Percentiles rank a stretch among this genome's conserved stretches.
phyloP scores from a whole-genome alignment of 2,329 filamentous ascomycete genomes.

The Sporothrix dimorphospora region DNA sequence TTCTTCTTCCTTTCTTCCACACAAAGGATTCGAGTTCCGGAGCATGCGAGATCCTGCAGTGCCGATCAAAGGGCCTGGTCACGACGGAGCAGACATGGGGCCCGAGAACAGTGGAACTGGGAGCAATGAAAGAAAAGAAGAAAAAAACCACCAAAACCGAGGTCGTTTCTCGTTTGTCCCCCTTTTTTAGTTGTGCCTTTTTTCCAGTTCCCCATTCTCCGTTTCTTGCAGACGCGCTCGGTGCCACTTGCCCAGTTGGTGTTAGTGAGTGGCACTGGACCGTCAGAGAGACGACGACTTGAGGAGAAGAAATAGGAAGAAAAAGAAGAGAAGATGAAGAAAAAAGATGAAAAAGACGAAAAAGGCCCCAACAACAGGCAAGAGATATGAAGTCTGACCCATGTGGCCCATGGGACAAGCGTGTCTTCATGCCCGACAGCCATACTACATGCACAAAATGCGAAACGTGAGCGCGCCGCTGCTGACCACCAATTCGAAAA shows the following conservation, averaged over 20 bases:
- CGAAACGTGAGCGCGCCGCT: background rate
- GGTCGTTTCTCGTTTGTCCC: background rate
- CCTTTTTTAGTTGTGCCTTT: background rate
- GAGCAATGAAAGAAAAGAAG: background rate
- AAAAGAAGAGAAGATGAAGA: background rate
- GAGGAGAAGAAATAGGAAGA: background rate
- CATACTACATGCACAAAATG: background rate
- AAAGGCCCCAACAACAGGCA: background rate
- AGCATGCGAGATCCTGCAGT: constrained; percentile 21
- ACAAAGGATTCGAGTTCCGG: constrained; percentile 8
- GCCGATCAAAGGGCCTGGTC: constrained; percentile 20
- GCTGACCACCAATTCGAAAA: constrained; percentile 13
- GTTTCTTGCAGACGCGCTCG: constrained; percentile 19
- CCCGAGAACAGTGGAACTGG: background rate
- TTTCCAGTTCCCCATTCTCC: constrained; percentile 28
- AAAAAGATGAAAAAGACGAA: background rate
- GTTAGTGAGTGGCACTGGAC: constrained; percentile 10
- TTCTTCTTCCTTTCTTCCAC: background rate
- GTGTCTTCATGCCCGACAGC: background rate
- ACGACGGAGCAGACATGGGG: background rate
- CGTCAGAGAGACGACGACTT: background rate
- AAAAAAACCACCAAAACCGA: background rate
- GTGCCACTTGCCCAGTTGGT: constrained; percentile 25
- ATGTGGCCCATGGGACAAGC: background rate
- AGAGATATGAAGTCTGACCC: background rate